These are phyloP conservation scores for Pholiota adiposa DNA, from an alignment of 1,284 basidiomycete species.

Conservation along the genomic window DNA sequence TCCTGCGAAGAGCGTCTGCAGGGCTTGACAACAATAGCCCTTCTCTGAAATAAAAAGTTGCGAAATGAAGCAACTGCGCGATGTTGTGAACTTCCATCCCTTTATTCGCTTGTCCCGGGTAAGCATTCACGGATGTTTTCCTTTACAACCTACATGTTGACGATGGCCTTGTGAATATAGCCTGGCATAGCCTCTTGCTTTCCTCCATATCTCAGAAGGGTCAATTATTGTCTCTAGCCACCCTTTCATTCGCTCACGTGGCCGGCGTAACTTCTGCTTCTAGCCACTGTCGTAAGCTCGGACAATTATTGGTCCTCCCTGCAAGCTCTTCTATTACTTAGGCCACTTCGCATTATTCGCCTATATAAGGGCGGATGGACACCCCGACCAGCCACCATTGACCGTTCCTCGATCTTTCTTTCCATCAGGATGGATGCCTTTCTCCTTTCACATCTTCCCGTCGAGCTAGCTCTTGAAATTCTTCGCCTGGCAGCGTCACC, in stretches of 20 bases:
- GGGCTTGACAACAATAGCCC: not conserved
- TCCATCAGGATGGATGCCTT: conserved; percentile 19
- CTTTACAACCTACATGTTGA: conserved; percentile 3
- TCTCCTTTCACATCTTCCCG: conserved; percentile 32
- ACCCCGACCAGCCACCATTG: not conserved
- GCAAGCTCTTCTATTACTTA: not conserved
- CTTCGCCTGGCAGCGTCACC: conserved; percentile 34
- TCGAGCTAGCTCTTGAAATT: conserved; percentile 40
- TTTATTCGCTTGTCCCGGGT: not conserved
- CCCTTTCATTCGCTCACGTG: not conserved
- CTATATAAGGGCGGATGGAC: not conserved
- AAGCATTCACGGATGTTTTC: conserved; percentile 5
- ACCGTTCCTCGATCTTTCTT: not conserved
- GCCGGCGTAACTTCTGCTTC: not conserved
- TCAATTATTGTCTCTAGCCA: conserved; percentile 4
- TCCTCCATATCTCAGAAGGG: not conserved
- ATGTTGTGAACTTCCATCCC: not conserved
- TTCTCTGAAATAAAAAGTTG: not conserved
- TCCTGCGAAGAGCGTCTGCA: not conserved
- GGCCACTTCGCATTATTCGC: not conserved
- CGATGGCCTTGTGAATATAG: not conserved
- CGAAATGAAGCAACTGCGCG: not conserved
- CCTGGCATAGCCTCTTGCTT: conserved; percentile 1
- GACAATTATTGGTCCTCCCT: not conserved
- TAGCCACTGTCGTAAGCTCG: conserved; percentile 2